These are phyloP conservation scores for Podila horticola DNA, from an alignment of 192 early-diverging fungal genomes.

Conservation along the genomic window DNA sequence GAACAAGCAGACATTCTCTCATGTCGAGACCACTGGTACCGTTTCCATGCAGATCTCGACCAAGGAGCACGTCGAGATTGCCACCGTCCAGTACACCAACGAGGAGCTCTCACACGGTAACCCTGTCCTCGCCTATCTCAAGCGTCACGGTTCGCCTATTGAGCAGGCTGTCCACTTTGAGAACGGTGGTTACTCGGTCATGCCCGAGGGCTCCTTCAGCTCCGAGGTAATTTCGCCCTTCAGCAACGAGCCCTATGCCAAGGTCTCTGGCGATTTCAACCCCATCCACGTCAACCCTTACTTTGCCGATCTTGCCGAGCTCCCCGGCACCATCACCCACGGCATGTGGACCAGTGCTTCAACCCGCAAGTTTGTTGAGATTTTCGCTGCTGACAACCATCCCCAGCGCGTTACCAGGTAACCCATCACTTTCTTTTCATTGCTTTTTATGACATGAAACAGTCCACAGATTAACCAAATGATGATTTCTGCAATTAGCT, in stretches of 20 bases:
- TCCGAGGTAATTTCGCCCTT: conserved; percentile 87
- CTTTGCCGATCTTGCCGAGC: conserved; percentile 90
- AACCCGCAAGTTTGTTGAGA: conserved; percentile 95
- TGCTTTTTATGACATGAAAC: neutral
- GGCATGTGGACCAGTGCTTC: conserved; percentile 98
- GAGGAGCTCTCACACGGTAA: conserved; percentile 84
- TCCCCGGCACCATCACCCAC: conserved; percentile 95
- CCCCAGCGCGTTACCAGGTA: conserved; percentile 84
- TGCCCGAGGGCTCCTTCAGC: conserved; percentile 87
- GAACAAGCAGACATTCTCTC: conserved; percentile 69
- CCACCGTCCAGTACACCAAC: conserved; percentile 76
- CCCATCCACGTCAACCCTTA: conserved; percentile 97
- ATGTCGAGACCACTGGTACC: conserved; percentile 78
- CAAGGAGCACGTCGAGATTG: conserved; percentile 87
- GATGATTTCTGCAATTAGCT: conserved; percentile 41
- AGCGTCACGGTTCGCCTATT: conserved; percentile 85
- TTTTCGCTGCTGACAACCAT: conserved; percentile 93
- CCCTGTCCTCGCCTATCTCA: conserved; percentile 89
- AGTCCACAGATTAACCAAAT: neutral
- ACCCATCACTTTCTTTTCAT: neutral
- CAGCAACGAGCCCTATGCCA: conserved; percentile 90
- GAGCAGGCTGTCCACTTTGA: conserved; percentile 91
- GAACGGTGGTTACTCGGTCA: conserved; percentile 91
- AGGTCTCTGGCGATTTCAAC: conserved; percentile 91
- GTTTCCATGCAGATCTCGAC: conserved; percentile 83